Evolutionary conservation across 2,329 filamentous ascomycete species (phyloP), one percentile per base, ranked within the genome.

Genomic region (Alternaria gansuensis): DNA sequence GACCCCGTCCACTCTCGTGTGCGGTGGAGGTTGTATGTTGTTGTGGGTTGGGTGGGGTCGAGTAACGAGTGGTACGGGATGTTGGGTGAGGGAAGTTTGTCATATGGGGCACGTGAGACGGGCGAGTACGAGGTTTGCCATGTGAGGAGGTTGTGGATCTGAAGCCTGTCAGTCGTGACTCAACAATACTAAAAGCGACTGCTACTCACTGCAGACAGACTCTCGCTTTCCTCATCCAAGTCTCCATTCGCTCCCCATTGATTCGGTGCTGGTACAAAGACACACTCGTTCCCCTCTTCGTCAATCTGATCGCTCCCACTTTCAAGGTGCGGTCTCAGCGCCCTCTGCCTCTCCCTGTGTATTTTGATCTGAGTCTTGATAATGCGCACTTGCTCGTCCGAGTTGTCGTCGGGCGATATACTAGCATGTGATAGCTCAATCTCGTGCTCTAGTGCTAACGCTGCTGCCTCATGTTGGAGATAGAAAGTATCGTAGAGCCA

Each of bases 201-300:
- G 6, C 28, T 41, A 70, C 75, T 37, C 62, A 76, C 75, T 23
- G 74, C 74, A 43, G 72, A 75, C 39, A 77, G 54, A 29, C 72
- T 76, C 44, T 75, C 74, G 44, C 74, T 76, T 64, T 76, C 74
- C 60, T 77, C 75, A 45, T 77, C 74, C 33, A 77, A 56, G 44
- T 77, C 75, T 13, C 74, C 74, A 24, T 76, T 76, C 3, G 73
- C 74, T 8, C 75, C 74, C 74, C 74, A 76, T 54, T 76, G 74
- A 44, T 75, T 77, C n/a, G 75, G 74, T 23, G 74, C 74, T 10
- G 75, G 71, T 23, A 76, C 71, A 52, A 77, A 76, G 31, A 74
- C 71, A 51, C 73, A 76, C 50, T 76, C 73, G 43, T 75, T 73
- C 21, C 75, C 75, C 54, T 76, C 73, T 40, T 68, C 75, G 46